A percentile compares a stretch with the other conserved stretches of the same genome.
Evolutionary conservation across 257 asterid species (phyloP).

Genomic region (Cinchona pubescens): DNA sequence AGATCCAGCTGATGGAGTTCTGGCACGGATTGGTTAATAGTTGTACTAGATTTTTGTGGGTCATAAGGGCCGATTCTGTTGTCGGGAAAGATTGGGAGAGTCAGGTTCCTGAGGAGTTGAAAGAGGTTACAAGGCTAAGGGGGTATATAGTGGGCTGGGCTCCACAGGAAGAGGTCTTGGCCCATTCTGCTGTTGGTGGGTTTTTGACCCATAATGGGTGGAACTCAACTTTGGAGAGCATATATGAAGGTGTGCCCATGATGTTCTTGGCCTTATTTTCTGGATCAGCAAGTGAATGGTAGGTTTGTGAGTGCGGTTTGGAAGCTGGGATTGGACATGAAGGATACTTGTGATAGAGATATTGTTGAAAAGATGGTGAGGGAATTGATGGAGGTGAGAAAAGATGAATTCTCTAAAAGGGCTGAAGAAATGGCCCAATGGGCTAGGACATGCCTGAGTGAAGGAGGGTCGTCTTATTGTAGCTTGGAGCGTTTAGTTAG

Average conservation of each 20-base stretch:
- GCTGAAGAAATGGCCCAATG: slow-evolving; percentile 32
- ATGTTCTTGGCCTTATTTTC: slow-evolving; percentile 53
- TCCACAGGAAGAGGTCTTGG: slow-evolving; percentile 52
- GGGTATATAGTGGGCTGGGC: slow-evolving; percentile 52
- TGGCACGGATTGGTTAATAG: slow-evolving; percentile 57
- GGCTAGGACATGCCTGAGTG: slow-evolving; percentile 30
- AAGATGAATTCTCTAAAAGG: slow-evolving; percentile 38
- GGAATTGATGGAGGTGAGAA: slow-evolving; percentile 49
- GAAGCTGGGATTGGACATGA: slow-evolving; percentile 59
- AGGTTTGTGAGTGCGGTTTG: slow-evolving; percentile 50
- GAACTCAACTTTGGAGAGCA: slow-evolving; percentile 51
- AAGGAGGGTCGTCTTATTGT: slow-evolving; percentile 46
- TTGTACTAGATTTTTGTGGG: slow-evolving; percentile 46
- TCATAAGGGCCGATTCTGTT: slow-evolving; percentile 43
- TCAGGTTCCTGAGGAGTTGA: slow-evolving; percentile 27
- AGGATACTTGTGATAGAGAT: slow-evolving; percentile 47
- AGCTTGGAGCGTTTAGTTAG: slow-evolving; percentile 37
- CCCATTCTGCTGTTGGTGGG: slow-evolving; percentile 33
- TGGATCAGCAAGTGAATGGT: slow-evolving; percentile 50
- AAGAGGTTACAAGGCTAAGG: slow-evolving; percentile 29
- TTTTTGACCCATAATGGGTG: slow-evolving; percentile 57
- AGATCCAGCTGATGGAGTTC: slow-evolving; percentile 41
- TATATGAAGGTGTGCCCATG: slow-evolving; percentile 47
- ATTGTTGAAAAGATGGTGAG: slow-evolving; percentile 45
- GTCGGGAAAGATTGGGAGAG: slow-evolving; percentile 20